These are phyloP conservation scores for Termitomyces sp. DNA, from an alignment of 768 basidiomycete species.

Conservation along the genomic window DNA sequence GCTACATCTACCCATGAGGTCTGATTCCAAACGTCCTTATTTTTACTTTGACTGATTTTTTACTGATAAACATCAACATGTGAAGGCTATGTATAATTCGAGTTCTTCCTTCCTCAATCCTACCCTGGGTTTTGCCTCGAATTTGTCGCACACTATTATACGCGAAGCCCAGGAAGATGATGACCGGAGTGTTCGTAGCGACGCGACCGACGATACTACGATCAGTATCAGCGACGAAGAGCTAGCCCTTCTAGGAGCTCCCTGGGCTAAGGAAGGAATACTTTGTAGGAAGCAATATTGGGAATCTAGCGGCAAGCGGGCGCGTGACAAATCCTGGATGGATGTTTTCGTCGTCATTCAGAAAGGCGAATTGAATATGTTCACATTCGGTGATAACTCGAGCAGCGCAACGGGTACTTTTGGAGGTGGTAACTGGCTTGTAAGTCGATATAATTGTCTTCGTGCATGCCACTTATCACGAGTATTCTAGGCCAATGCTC, in stretches of 20 bases:
- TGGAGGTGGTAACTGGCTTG: conserved; percentile 98
- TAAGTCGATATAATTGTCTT: conserved; percentile 35
- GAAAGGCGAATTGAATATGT: conserved; percentile 93
- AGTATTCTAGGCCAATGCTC: conserved; percentile 70
- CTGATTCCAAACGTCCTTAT: conserved; percentile 8
- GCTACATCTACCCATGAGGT: conserved; percentile 87
- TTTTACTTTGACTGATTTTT: neutral
- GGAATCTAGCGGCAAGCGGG: conserved; percentile 78
- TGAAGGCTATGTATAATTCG: conserved; percentile 54
- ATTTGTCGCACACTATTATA: conserved; percentile 94
- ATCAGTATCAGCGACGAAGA: conserved; percentile 94
- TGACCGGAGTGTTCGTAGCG: conserved; percentile 61
- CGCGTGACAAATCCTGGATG: conserved; percentile 87
- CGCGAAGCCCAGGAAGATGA: conserved; percentile 92
- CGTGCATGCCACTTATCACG: neutral
- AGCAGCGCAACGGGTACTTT: conserved; percentile 60
- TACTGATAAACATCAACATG: neutral
- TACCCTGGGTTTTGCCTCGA: conserved; percentile 94
- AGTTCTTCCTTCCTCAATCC: conserved; percentile 72
- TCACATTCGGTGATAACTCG: conserved; percentile 80
- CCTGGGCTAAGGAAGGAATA: conserved; percentile 99
- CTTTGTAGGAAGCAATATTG: conserved; percentile 93
- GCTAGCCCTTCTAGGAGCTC: conserved; percentile 89
- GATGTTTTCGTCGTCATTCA: conserved; percentile 96
- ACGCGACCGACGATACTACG: conserved; percentile 59